Evolutionary conservation across 257 asterid genomes (phyloP), one percentile per base, ranked within the genome.

Genomic region (Cinchona pubescens): DNA sequence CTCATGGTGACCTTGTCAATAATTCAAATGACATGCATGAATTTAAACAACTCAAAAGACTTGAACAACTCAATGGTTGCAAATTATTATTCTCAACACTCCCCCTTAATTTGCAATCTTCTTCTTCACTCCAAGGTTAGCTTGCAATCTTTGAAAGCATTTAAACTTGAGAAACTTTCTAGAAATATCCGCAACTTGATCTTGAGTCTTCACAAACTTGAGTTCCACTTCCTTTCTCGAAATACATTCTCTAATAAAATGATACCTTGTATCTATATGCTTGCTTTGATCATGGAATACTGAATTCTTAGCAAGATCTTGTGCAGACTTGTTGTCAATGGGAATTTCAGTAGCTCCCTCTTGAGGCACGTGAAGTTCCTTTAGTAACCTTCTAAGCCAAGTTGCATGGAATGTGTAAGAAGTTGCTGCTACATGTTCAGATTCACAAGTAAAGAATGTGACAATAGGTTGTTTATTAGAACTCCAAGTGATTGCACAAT

Each of bases 401-500:
- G 11, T n/a, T n/a, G n/a, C n/a, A n/a, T n/a, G n/a, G n/a, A n/a
- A n/a, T n/a, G n/a, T n/a, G n/a, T n/a, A n/a, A 30, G 40, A 42
- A 0, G 48, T 74, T 37, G 69, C 49, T 3, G 2, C 46, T n/a
- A 63, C 29, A 46, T 63, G 48, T n/a, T 13, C 63, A 18, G n/a
- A 62, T 56, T 68, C 80, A 48, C 58, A 69, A 3, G 70, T 25
- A 25, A 70, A 76, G 11, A 35, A 25, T 13, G 75, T 60, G 14
- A 76, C 53, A 3, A 58, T 68, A 16, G 2, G 25, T 38, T 76
- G 61, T 74, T 76, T 76, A 46, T 75, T 75, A 46, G 55, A 35
- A 3, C 23, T 11, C 29, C 29, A 64, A 14, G 65, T 45, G 19
- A 49, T 64, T 21, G 35, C 3, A 21, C 29, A 45, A 9, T 32